Evolutionary conservation across 805 yeast species (phyloP).

Genomic region (Cyberlindnera meyerae): DNA sequence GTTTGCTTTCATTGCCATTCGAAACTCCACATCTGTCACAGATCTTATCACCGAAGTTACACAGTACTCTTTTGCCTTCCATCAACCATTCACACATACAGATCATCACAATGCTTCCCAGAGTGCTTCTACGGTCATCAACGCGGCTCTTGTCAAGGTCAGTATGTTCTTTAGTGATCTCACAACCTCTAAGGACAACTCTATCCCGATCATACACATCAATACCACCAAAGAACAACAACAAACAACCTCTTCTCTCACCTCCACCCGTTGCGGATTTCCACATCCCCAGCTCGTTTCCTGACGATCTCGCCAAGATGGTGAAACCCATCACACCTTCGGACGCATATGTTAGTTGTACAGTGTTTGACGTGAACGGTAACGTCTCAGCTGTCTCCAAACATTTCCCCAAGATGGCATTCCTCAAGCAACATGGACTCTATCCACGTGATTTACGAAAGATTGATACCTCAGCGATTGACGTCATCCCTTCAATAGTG

Average conservation of each 20-base stretch:
- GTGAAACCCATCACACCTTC: slow-evolving; percentile 35
- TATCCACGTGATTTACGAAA: slow-evolving; percentile 86
- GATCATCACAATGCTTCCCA: too few species aligned
- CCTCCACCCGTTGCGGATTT: slow-evolving; percentile 9
- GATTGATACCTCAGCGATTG: slow-evolving; percentile 66
- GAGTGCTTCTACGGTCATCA: too few species aligned
- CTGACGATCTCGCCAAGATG: slow-evolving; percentile 18
- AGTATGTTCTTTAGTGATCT: too few species aligned
- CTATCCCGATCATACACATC: too few species aligned
- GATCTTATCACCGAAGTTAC: too few species aligned
- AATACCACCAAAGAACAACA: too few species aligned
- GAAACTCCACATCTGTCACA: too few species aligned
- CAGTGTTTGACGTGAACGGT: slow-evolving; percentile 74
- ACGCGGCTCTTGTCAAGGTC: too few species aligned
- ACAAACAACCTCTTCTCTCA: slow-evolving; percentile 3
- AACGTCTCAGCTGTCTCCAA: slow-evolving; percentile 73
- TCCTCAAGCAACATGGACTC: slow-evolving; percentile 66
- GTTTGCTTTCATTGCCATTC: too few species aligned
- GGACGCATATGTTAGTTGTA: slow-evolving; percentile 61
- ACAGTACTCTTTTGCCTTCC: too few species aligned
- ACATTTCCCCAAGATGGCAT: slow-evolving; percentile 71
- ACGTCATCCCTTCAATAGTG: slow-evolving; percentile 85
- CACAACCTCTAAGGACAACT: too few species aligned
- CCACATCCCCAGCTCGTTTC: slow-evolving; percentile 12
- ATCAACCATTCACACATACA: too few species aligned